Evolutionary conservation across 441 rosid species (phyloP), one percentile per base, ranked within the genome.

Genomic region (Bocquillonia castaneifolia): DNA sequence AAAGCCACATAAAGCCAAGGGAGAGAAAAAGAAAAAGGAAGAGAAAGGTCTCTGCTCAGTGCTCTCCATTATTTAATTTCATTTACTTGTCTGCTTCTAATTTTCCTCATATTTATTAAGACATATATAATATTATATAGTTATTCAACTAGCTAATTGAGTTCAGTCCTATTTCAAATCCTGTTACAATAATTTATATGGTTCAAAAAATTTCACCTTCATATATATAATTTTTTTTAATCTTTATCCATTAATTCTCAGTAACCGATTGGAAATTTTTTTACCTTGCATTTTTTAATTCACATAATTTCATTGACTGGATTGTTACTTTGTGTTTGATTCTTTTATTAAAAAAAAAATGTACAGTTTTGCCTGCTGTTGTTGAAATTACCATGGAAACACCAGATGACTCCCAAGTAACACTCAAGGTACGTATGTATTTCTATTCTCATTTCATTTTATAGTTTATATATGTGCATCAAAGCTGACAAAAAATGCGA

Each of bases 21-120:
- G 82, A 9, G 92, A 87, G 58, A 87, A 83, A 77, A 85, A 83
- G 84, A 87, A 80, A 72, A 87, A 81, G 79, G 89, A 85, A 58
- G 92, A 85, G 75, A 87, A 85, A 82, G 85, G 92, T 81, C 66
- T 36, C 37, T 6, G 1, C 36, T n/a, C n/a, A n/a, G n/a, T 55
- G 6, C 62, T 55, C 6, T 20, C 36, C 50, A 39, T 10, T 18
- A 5, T 12, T 2, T 52, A 23, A 37, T 17, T 12, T 55, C 36
- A 23, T 10, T 37, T 28, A 34, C 34, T 74, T 37, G 5, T 40
- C 10, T n/a, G n/a, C n/a, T n/a, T n/a, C n/a, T n/a, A n/a, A n/a
- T n/a, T n/a, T n/a, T n/a, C n/a, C n/a, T n/a, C n/a, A n/a, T n/a
- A n/a, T n/a, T n/a, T n/a, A n/a, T n/a, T n/a, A n/a, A n/a, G n/a